Base-by-base conservation (phyloP, 352 stramenopile genomes). In the Globisporangium sylvaticum region DNA sequence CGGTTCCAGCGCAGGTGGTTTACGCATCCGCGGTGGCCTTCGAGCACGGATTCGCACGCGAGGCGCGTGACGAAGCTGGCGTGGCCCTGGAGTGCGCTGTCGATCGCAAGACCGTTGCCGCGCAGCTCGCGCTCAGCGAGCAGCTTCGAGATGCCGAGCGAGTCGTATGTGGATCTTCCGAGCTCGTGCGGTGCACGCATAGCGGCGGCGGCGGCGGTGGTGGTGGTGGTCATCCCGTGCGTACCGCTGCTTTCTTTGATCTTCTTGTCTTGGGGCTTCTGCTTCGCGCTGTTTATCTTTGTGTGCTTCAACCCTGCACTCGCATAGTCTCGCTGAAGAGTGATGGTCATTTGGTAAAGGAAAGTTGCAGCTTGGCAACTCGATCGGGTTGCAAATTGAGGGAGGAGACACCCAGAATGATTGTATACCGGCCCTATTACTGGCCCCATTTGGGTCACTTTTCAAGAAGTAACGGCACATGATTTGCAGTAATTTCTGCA, bases 1-100 rank as follows among this genome's bases (percentile, higher is more conserved):
- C 79, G 75, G 58, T 91, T 95, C 89, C 89, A 97, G 29, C 84
- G 76, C 58, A 97, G 64, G 59, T 91, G 88, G 71, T 97, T 97
- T 29, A 97, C 89, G 71, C 89, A 97, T 14, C 87, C 89, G 3
- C 56, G 27, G 63, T 95, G 87, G 22, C 77, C 83, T 0, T 72
- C 62, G 29, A 95, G 77, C 57, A 79, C 77, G 3, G 71, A 71
- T 58, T 91, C 80, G 46, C 81, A 83, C 22, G 70, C 74, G 18
- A 95, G 72, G 0, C 84, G 86, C 15, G 76, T 76, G 37, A 94
- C 74, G 15, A 94, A 67, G 31, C 73, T 79, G 27, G 66, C 76
- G 69, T 94, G 86, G 55, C 78, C 71, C 22, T 91, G 83, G 31
- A 81, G 75, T 4, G 75, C 72, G 27, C 70, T 66, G 72, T 83